phyloP scores from a whole-genome alignment of 2,329 filamentous ascomycete species.

The Nemania sp. region DNA sequence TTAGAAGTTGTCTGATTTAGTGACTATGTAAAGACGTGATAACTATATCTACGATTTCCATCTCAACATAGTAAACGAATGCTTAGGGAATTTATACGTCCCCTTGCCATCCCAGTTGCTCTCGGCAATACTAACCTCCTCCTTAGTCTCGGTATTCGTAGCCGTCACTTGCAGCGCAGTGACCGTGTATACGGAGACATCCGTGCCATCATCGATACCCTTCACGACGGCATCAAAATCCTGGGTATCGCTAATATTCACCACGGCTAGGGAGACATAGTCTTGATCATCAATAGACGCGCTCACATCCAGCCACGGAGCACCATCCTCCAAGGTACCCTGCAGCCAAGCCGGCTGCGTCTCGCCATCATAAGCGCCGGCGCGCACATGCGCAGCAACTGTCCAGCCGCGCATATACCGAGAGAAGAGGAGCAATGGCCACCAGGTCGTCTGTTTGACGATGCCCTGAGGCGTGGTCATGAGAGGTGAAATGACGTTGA shows the following conservation, averaged over 20 bases:
- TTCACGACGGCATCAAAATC: constrained; percentile 63
- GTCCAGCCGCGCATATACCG: constrained; percentile 75
- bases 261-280: constrained; percentile 67
- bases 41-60: constrained; percentile 40
- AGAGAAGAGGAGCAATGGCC: constrained; percentile 70
- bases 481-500: constrained; percentile 77
- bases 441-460: constrained; percentile 74
- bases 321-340: constrained; percentile 58
- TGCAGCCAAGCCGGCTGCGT: constrained; percentile 68
- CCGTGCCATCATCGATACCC: constrained; percentile 51
- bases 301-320: constrained; percentile 71
- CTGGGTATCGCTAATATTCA: constrained; percentile 68
- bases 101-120: constrained; percentile 66
- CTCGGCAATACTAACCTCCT: constrained; percentile 65
- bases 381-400: constrained; percentile 66
- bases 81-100: constrained; percentile 66
- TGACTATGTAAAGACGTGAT: neutral
- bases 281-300: constrained; percentile 62
- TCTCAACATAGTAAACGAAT: constrained; percentile 69
- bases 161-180: constrained; percentile 59
- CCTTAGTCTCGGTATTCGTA: constrained; percentile 64
- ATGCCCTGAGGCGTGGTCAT: constrained; percentile 70
- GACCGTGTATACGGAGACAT: constrained; percentile 65
- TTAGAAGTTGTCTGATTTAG: constrained; percentile 1
- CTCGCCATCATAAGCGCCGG: constrained; percentile 66